phyloP scores from a whole-genome alignment of 1,284 basidiomycete species.

The Termitomyces sp. region DNA sequence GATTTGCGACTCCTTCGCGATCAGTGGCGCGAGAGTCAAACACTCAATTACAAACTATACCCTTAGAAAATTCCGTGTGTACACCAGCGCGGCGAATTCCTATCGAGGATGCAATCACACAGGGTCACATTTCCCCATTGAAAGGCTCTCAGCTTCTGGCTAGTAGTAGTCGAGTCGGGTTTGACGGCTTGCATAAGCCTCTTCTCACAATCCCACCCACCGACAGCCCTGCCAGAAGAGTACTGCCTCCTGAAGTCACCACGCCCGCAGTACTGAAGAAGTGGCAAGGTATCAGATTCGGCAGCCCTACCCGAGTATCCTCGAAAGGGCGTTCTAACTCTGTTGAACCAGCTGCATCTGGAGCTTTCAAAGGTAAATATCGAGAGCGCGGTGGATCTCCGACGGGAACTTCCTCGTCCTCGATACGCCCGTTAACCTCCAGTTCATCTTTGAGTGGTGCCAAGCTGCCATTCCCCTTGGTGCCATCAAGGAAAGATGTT shows the following conservation, averaged over 20 bases:
- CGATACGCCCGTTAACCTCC: constrained; percentile 2
- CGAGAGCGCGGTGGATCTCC: constrained; percentile 26
- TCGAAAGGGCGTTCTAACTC: constrained; percentile 30
- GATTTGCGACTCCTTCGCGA: constrained; percentile 26
- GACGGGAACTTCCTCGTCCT: constrained; percentile 12
- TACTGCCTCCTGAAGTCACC: constrained; percentile 30
- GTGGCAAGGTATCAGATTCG: constrained; percentile 21
- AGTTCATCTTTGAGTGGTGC: not conserved
- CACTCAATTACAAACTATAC: constrained; percentile 26
- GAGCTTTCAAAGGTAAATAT: constrained; percentile 18
- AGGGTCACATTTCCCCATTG: constrained; percentile 44
- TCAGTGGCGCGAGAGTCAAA: constrained; percentile 26
- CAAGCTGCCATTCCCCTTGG: constrained; percentile 43
- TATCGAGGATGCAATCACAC: constrained; percentile 43
- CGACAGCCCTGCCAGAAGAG: constrained; percentile 54
- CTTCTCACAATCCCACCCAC: constrained; percentile 29
- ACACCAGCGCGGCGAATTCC: constrained; percentile 61
- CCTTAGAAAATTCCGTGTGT: constrained; percentile 32
- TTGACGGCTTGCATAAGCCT: constrained; percentile 15
- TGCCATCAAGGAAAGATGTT: constrained; percentile 16
- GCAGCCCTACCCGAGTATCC: constrained; percentile 22
- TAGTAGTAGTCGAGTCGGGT: constrained; percentile 3
- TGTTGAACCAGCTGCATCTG: constrained; percentile 27
- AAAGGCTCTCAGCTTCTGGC: constrained; percentile 28
- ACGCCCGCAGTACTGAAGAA: constrained; percentile 23